Conservation (phyloP, 768 basidiomycete genomes). For the Dendrothele bispora region DNA sequence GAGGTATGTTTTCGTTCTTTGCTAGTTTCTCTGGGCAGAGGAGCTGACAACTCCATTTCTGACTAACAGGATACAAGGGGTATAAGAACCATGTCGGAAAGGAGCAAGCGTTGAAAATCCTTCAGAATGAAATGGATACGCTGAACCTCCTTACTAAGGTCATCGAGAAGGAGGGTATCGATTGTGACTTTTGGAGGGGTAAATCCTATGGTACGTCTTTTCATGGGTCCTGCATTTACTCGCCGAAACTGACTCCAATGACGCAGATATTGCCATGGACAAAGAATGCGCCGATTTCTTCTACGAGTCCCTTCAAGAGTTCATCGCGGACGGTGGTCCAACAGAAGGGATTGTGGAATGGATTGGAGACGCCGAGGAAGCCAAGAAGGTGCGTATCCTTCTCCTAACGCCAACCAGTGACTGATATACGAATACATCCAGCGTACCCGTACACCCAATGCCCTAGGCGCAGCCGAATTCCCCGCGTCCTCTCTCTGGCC, state of each 20-base stretch:
- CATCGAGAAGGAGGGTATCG: conserved; percentile 20
- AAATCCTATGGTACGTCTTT: conserved; percentile 16
- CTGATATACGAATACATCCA: background rate
- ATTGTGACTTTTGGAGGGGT: conserved; percentile 28
- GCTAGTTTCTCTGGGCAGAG: background rate
- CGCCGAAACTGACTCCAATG: background rate
- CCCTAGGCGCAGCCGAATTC: conserved; percentile 12
- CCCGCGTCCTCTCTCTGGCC: conserved; percentile 20
- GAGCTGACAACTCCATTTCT: background rate
- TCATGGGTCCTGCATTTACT: background rate
- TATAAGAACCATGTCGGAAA: conserved; percentile 19
- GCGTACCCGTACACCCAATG: conserved; percentile 8
- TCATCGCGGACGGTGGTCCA: conserved; percentile 27
- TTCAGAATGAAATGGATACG: conserved; percentile 22
- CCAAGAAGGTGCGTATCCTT: conserved; percentile 18
- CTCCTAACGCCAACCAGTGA: background rate
- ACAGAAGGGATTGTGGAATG: conserved; percentile 22
- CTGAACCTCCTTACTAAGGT: conserved; percentile 17
- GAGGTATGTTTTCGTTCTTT: conserved; percentile 9
- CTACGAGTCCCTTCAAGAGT: conserved; percentile 18
- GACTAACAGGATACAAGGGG: conserved; percentile 17
- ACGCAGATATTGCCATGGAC: conserved; percentile 15
- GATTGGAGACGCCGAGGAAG: conserved; percentile 20
- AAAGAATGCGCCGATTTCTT: conserved; percentile 20
- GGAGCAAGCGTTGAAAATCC: conserved; percentile 26